A percentile compares a stretch with the other conserved stretches of the same genome.
Conservation (phyloP, 495 filamentous ascomycete genomes). For the Wilcoxina mikolae region DNA sequence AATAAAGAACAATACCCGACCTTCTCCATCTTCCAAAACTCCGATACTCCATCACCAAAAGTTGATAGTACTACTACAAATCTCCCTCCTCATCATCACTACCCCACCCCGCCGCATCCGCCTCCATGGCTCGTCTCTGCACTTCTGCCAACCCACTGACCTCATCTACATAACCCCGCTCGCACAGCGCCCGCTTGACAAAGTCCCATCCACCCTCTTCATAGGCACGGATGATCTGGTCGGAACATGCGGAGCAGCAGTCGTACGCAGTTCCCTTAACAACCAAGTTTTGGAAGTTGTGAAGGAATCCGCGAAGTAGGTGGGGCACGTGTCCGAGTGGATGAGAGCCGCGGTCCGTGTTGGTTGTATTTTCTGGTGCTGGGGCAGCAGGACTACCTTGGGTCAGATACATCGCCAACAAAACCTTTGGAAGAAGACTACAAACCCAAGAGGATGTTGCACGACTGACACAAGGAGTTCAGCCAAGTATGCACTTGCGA, state of each 20-base stretch:
- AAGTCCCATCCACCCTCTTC: constrained; percentile 67
- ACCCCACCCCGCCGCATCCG: constrained; percentile 47
- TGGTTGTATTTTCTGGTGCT: constrained; percentile 21
- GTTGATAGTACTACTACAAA: too few species aligned
- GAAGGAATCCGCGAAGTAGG: constrained; percentile 83
- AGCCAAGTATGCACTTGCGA: constrained; percentile 83
- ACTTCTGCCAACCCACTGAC: constrained; percentile 85
- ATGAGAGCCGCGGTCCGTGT: constrained; percentile 47
- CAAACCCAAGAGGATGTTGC: constrained; percentile 55
- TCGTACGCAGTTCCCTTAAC: constrained; percentile 72
- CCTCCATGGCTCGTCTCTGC: constrained; percentile 63
- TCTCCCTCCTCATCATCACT: constrained; percentile 36
- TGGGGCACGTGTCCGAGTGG: constrained; percentile 83
- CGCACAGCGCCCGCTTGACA: constrained; percentile 68
- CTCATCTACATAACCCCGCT: constrained; percentile 77
- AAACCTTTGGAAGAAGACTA: constrained; percentile 1
- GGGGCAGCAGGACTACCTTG: constrained; percentile 21
- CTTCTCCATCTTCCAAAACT: background rate
- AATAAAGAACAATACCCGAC: background rate
- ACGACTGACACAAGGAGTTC: constrained; percentile 76
- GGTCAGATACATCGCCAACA: constrained; percentile 7
- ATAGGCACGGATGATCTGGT: constrained; percentile 58
- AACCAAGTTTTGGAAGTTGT: constrained; percentile 66
- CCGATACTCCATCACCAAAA: background rate
- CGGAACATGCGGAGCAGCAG: constrained; percentile 83